phyloP scores from a whole-genome alignment of 2,329 filamentous ascomycete species.

The Tolypocladium paradoxum region DNA sequence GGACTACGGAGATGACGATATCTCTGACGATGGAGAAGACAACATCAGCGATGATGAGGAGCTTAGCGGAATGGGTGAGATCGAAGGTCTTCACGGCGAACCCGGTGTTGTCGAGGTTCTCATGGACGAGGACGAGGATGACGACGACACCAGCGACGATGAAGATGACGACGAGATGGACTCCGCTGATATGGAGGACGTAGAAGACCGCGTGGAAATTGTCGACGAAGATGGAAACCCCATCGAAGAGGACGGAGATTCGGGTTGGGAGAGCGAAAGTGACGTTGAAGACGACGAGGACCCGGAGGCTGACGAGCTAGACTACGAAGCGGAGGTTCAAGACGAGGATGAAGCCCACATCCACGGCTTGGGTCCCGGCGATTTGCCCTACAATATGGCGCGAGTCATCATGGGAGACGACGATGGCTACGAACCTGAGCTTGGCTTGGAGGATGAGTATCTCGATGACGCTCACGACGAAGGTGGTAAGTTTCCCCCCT shows the following conservation, averaged over 20 bases:
- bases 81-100: constrained; percentile 62
- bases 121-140: constrained; percentile 58
- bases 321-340: constrained; percentile 45
- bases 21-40: constrained; percentile 73
- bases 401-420: constrained; percentile 44
- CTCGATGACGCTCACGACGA: constrained; percentile 49
- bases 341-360: constrained; percentile 42
- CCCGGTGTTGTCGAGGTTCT: constrained; percentile 62
- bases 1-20: constrained; percentile 76
- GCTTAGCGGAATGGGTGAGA: constrained; percentile 70
- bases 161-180: constrained; percentile 37
- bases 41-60: constrained; percentile 85
- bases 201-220: constrained; percentile 44
- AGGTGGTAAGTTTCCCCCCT: constrained; percentile 29
- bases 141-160: constrained; percentile 53
- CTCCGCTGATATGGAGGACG: constrained; percentile 37
- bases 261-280: constrained; percentile 50
- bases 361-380: constrained; percentile 30
- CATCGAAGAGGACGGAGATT: constrained; percentile 47
- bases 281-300: constrained; percentile 45
- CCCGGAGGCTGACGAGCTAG: constrained; percentile 41
- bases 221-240: constrained; percentile 53
- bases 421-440: constrained; percentile 40
- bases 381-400: constrained; percentile 42
- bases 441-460: constrained; percentile 41